Base-by-base conservation (phyloP, 2,329 filamentous ascomycete genomes). In the Xylariaceae sp. region DNA sequence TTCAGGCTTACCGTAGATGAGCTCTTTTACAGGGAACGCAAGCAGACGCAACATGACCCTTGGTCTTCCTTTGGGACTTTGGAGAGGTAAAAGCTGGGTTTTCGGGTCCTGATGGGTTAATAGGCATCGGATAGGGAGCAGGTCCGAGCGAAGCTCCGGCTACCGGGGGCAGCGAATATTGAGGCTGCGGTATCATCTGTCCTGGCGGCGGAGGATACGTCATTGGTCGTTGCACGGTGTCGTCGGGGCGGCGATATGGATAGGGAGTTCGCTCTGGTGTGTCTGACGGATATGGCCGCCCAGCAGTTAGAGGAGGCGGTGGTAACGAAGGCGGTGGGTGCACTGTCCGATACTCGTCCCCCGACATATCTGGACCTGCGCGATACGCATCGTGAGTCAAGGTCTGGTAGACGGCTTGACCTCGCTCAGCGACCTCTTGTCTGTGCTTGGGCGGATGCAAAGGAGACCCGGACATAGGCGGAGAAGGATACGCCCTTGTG, bases 21-120 rank as follows among this genome's bases (percentile, higher is more conserved):
- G 90, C 90, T 73, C 85, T 86, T 72, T 93, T 93, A 77, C 90
- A 94, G 61, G 91, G 90, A 66, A 93, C 87, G 72, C 90, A 94
- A 30, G 90, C 90, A 42, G 89, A 92, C 54, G 89, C 88, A 56
- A 93, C 90, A 76, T 94, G 90, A 11, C 88, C 88, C 71, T 91
- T 91, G 4, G 87, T 86, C 72, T 88, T 88, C 65, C 85, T 79
- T 63, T 86, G 83, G 5, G 82, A 78, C 66, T 85, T 87, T 1
- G 84, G 82, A 45, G 84, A 85, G 9, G 77, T 74, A 63, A 79
- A 81, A 2, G 77, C 73, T 42, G 77, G 73, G 23, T 72, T 73
- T 44, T 84, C 81, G n/a, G 74, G 70, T 7, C 73, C 70, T 59
- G 73, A 68, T 11, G 76, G 71, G 23, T 74, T 74, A 39, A 66